These are phyloP conservation scores for Bipolaris sorokiniana DNA, from an alignment of 2,329 filamentous ascomycete species.

Conservation along the genomic window DNA sequence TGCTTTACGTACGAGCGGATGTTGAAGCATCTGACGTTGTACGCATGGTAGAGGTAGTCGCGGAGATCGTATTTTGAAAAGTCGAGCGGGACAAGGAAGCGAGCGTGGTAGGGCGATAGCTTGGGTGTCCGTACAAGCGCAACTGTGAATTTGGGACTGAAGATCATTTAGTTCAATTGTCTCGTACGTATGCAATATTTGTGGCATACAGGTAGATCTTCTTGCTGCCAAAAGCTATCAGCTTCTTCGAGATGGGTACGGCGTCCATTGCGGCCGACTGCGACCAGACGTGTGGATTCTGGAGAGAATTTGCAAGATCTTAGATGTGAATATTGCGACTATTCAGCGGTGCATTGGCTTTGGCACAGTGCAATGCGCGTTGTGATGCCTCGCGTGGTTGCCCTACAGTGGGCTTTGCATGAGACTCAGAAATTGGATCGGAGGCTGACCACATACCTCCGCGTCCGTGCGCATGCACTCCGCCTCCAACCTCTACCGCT, in stretches of 20 bases:
- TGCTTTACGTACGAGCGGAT: conserved; percentile 83
- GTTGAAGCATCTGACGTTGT: conserved; percentile 70
- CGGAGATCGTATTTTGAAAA: conserved; percentile 97
- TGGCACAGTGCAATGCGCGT: conserved; percentile 4
- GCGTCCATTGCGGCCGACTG: conserved; percentile 31
- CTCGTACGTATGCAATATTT: neutral
- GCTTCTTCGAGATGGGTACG: conserved; percentile 42
- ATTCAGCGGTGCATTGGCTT: neutral
- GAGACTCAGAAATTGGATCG: conserved; percentile 27
- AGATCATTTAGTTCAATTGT: conserved; percentile 11
- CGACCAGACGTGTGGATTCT: neutral
- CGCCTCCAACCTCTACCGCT: neutral
- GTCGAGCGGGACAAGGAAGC: conserved; percentile 86
- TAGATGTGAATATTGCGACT: neutral
- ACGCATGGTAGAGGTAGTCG: conserved; percentile 90
- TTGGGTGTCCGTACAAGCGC: conserved; percentile 76
- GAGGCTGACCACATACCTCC: conserved; percentile 15
- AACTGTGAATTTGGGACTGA: conserved; percentile 80
- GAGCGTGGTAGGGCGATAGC: conserved; percentile 79
- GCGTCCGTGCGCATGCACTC: conserved; percentile 12
- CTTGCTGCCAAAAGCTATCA: conserved; percentile 51
- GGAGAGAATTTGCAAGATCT: too few species aligned
- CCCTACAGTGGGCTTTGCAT: conserved; percentile 7
- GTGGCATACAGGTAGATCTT: conserved; percentile 56
- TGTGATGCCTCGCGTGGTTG: conserved; percentile 1